Evolutionary conservation across 1,284 basidiomycete genomes (phyloP), one percentile per base, ranked within the genome.

Genomic region (Hymenochaete sp.): DNA sequence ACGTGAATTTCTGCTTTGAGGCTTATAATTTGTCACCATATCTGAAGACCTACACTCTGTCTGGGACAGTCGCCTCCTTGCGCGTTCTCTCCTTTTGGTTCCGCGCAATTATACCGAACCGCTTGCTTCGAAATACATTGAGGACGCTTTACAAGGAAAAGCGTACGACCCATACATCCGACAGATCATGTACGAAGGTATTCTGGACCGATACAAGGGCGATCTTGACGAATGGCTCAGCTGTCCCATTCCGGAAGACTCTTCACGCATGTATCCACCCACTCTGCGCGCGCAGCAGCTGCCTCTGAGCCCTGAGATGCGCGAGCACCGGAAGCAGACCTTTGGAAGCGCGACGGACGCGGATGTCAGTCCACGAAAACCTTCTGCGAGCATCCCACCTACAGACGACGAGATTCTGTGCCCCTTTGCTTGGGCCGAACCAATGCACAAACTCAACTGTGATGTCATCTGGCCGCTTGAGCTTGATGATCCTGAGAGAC

Each of bases 141-240:
- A 95, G 62, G 63, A 62, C 27, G 66, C 79, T n/a, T 72, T 95
- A 8, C 76, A 75, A 14, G 87, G 81, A 11, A 75, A 85, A 3
- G 87, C 88, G 56, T 95, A 93, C 60, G 91, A 95, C 64, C 75
- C 89, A 0, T 93, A 87, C 62, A 72, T 95, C 46, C 82, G 92
- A 22, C 88, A 81, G 52, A 78, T 95, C 52, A 76, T 93, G 58
- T 79, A 75, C 71, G 89, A 96, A 57, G 92, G 91, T 25, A 63
- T 91, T 29, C 64, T 80, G 19, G 65, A 70, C 16, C 69, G 71
- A 56, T 92, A 85, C 79, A 60, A 67, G 8, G 63, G 70, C 47
- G 75, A 85, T 28, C 51, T 74, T 14, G 58, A 73, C 1, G 52
- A 57, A 3, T 93, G 88, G 89, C 62, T 87, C 25, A 52, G 58